A percentile compares a stretch with the other conserved stretches of the same genome.
phyloP scores from a whole-genome alignment of 2,329 filamentous ascomycete species.

The Paraconiothyrium brasiliense region DNA sequence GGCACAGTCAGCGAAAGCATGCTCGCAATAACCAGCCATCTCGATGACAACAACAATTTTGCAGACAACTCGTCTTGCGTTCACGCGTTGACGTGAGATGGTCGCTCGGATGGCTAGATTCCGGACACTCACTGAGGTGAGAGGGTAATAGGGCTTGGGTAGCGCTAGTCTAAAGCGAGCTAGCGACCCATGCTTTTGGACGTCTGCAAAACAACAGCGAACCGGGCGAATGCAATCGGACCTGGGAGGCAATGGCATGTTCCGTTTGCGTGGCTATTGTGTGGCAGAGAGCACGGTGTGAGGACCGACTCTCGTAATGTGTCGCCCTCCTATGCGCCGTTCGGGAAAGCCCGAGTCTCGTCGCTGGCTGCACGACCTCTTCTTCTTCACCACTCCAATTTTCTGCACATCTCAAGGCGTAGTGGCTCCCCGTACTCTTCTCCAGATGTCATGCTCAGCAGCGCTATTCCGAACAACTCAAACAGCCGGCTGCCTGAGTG shows the following conservation, averaged over 20 bases:
- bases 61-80: background rate
- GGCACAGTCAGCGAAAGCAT: slow-evolving; percentile 1
- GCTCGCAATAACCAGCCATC: background rate
- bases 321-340: too few relatives aligned
- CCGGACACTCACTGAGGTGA: background rate
- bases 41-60: background rate
- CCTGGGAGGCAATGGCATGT: background rate
- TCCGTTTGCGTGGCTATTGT: slow-evolving; percentile 1
- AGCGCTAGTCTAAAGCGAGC: background rate
- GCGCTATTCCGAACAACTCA: slow-evolving; percentile 32
- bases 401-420: slow-evolving; percentile 3
- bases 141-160: background rate
- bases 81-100: background rate
- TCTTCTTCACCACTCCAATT: background rate
- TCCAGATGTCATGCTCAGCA: slow-evolving; percentile 17
- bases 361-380: background rate
- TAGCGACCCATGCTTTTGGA: background rate
- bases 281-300: background rate
- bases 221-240: background rate
- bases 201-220: background rate
- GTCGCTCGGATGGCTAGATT: background rate
- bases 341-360: background rate
- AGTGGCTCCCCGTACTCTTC: slow-evolving; percentile 36
- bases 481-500: slow-evolving; percentile 25
- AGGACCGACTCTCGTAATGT: too few relatives aligned